Conservation (phyloP, 768 basidiomycete species). For the Leccinum boreale region DNA sequence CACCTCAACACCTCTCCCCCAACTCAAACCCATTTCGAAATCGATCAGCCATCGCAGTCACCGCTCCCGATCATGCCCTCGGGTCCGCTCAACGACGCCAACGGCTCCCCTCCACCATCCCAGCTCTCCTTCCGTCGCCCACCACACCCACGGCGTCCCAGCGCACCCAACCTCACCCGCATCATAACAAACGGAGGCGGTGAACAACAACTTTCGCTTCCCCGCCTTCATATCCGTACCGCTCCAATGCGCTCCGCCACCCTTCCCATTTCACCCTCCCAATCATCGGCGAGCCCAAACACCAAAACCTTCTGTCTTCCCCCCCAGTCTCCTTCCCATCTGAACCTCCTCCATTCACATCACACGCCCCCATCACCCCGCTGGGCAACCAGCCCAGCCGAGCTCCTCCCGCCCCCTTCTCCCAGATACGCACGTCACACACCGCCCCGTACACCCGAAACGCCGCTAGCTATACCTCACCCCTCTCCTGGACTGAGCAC, state of each 20-base stretch:
- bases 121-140: slow-evolving; percentile 51
- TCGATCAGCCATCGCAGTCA: slow-evolving; percentile 51
- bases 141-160: slow-evolving; percentile 55
- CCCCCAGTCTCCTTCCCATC: slow-evolving; percentile 55
- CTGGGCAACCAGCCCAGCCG: slow-evolving; percentile 32
- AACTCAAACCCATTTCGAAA: slow-evolving; percentile 51
- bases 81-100: slow-evolving; percentile 37
- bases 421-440: slow-evolving; percentile 24
- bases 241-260: slow-evolving; percentile 58
- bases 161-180: slow-evolving; percentile 58
- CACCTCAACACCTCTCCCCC: slow-evolving; percentile 64
- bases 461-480: slow-evolving; percentile 30
- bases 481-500: slow-evolving; percentile 53
- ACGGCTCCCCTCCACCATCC: slow-evolving; percentile 68
- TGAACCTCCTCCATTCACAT: slow-evolving; percentile 57
- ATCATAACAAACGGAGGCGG: slow-evolving; percentile 56
- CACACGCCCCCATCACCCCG: slow-evolving; percentile 54
- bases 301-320: slow-evolving; percentile 19
- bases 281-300: slow-evolving; percentile 18
- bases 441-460: slow-evolving; percentile 39
- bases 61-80: slow-evolving; percentile 60
- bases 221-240: slow-evolving; percentile 61
- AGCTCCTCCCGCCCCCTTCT: slow-evolving; percentile 38
- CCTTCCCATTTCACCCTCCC: slow-evolving; percentile 43
- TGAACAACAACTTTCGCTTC: slow-evolving; percentile 39